Evolutionary conservation across 73 alveolate species (phyloP), one percentile per base, ranked within the genome.

Genomic region (Paraurostyla sp.): DNA sequence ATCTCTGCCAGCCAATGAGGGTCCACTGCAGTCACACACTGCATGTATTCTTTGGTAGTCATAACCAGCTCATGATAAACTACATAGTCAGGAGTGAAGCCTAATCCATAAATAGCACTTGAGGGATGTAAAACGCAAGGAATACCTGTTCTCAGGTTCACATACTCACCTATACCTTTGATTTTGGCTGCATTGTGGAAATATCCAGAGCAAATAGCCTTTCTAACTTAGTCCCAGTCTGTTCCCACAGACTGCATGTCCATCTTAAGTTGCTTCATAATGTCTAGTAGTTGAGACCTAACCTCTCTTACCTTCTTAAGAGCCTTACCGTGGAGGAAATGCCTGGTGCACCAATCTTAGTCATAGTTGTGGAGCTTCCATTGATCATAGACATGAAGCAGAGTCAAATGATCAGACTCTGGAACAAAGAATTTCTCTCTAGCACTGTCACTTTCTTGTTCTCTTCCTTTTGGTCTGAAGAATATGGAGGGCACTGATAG

Each of bases 41-140:
- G 98, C 99, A 99, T 99, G 90, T 99, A 99, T 88, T 97, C 99
- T 92, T 97, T 98, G 25, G 98, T 92, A n/a, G 99, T 98, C 99
- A 97, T 97, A 11, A 97, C 97, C 71, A 98, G 92, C 92, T 99
- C 99, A 92, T 99, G 99, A 91, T 99, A 99, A 41, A 99, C 99
- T 25, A 99, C 99, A 90, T 99, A 99, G 89, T 99, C 99, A n/a
- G 99, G 99, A 23, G 99, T 98, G 92, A 98, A 98, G 58, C 99
- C 99, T 32, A 99, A 93, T 51, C 99, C 97, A 85, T 96, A 99
- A 63, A 99, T 89, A 0, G 99, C 99, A 92, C 99, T 98, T 30
- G 99, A 94, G 23, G 99, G 99, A 91, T 99, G 99, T 20, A 99
- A 78, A 38, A 97, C 97, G 76, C 99, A 98, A 7, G 99, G 99